Evolutionary conservation across 208 protist genomes (phyloP).

Genomic region (Naegleria gruberi): DNA sequence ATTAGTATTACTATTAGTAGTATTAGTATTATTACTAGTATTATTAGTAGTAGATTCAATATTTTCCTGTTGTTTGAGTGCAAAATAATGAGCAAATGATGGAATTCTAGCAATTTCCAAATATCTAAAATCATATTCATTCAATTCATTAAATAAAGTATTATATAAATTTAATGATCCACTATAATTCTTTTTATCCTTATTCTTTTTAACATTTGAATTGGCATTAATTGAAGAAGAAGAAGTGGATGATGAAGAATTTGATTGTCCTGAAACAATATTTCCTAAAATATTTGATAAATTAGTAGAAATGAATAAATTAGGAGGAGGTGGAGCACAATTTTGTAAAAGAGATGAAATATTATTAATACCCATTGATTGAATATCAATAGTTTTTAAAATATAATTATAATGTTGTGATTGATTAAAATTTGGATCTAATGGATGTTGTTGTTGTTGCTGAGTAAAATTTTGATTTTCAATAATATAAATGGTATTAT

Average conservation of each 20-base stretch:
- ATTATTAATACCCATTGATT: not conserved
- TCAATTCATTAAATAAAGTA: not conserved
- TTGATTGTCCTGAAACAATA: too few relatives aligned
- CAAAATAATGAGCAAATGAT: not conserved
- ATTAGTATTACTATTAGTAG: too few relatives aligned
- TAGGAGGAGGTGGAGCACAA: not conserved
- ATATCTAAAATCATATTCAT: not conserved
- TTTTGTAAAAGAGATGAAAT: not conserved
- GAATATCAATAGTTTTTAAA: not conserved
- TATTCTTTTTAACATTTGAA: not conserved
- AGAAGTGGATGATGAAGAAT: too few relatives aligned
- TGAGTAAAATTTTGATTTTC: not conserved
- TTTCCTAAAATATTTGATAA: not conserved
- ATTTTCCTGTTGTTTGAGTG: not conserved
- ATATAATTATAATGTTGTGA: not conserved
- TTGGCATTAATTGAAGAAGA: not conserved
- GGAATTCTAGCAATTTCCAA: not conserved
- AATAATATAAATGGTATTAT: not conserved
- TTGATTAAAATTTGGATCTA: slow-evolving; percentile 8
- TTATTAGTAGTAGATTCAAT: too few relatives aligned
- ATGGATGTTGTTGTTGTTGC: not conserved
- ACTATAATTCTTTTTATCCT: not conserved
- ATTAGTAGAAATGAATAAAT: not conserved
- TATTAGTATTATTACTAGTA: too few relatives aligned
- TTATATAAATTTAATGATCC: not conserved